A percentile compares a stretch with the other conserved stretches of the same genome.
Evolutionary conservation across 768 basidiomycete species (phyloP).

Genomic region (Pleurotus tuber-regium): DNA sequence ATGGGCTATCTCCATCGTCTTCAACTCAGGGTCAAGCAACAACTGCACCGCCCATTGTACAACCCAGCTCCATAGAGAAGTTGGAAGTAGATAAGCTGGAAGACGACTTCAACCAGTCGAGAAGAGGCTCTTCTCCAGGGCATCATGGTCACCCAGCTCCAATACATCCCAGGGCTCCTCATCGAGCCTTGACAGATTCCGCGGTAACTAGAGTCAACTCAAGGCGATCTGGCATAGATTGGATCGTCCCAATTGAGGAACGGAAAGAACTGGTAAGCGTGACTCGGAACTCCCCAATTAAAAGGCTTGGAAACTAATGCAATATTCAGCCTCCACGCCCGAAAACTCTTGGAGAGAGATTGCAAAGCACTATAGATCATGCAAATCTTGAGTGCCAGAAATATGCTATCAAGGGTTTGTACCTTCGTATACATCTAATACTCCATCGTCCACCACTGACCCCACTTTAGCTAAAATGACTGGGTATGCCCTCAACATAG

Average conservation of each 20-base stretch:
- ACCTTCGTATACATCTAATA: too few relatives aligned
- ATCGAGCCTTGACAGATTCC: neutral
- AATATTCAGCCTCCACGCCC: conserved; percentile 14
- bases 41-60: neutral
- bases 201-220: neutral
- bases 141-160: neutral
- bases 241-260: conserved; percentile 35
- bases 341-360: conserved; percentile 47
- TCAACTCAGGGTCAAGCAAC: neutral
- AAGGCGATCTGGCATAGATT: conserved; percentile 33
- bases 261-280: conserved; percentile 17
- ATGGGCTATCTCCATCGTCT: neutral
- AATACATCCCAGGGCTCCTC: neutral
- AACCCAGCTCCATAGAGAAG: neutral
- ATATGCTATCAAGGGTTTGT: conserved; percentile 40
- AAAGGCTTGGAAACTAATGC: neutral
- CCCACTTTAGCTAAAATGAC: conserved; percentile 34
- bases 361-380: conserved; percentile 48
- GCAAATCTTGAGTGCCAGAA: conserved; percentile 47
- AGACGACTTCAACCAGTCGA: neutral
- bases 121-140: neutral
- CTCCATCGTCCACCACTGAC: too few relatives aligned
- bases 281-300: neutral
- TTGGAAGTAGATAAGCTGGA: neutral
- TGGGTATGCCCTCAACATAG: conserved; percentile 37